Percentiles rank a stretch among this genome's conserved stretches.
Conservation (phyloP, 1,139 yeast species). For the Candida sp. region DNA sequence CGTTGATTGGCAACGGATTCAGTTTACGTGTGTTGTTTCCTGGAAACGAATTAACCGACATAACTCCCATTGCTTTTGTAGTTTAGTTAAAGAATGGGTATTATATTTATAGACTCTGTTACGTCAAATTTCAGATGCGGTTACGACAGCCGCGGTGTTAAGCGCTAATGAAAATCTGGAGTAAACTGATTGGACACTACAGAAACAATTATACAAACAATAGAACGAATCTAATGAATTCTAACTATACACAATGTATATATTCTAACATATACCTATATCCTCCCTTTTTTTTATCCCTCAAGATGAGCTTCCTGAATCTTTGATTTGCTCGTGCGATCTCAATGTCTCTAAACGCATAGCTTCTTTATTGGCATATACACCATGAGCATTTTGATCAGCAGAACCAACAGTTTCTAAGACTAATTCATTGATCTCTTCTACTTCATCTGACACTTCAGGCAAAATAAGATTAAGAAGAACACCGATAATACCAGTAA, state of each 20-base stretch:
- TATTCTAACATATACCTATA: too few species aligned
- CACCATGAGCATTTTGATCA: conserved; percentile 36
- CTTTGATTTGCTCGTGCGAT: conserved; percentile 7
- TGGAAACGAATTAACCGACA: conserved; percentile 1
- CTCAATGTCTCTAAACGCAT: conserved; percentile 21
- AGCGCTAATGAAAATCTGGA: neutral
- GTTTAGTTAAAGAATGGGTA: too few species aligned
- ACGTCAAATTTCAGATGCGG: neutral
- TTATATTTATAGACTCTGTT: neutral
- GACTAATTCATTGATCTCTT: conserved; percentile 45
- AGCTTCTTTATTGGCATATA: conserved; percentile 35
- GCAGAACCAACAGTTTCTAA: conserved; percentile 48
- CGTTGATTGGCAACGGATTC: conserved; percentile 12
- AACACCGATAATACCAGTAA: conserved; percentile 76
- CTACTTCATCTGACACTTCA: conserved; percentile 63
- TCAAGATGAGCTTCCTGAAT: neutral
- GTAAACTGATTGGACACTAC: neutral
- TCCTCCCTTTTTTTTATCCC: neutral
- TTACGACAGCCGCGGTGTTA: neutral
- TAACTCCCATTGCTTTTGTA: neutral
- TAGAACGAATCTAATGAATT: too few species aligned
- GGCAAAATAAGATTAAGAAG: conserved; percentile 70
- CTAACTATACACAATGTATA: too few species aligned
- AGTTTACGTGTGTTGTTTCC: neutral
- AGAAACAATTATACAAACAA: too few species aligned